Conservation (phyloP, 2,329 filamentous ascomycete genomes). For the Pleurostoma richardsiae region DNA sequence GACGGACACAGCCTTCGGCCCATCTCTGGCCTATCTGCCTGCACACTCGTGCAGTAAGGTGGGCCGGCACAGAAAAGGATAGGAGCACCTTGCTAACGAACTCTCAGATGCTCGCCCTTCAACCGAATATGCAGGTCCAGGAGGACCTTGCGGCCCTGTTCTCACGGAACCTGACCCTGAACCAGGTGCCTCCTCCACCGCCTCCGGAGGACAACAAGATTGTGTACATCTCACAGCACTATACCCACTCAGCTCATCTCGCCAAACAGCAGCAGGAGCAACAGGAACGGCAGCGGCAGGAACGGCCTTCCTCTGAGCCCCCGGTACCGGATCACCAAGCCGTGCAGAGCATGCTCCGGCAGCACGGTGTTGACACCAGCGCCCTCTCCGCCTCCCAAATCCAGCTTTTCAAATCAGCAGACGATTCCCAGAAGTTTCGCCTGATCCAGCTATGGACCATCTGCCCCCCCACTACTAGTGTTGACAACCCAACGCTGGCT, state of each 20-base stretch:
- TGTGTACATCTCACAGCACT: conserved; percentile 76
- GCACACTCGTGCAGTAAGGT: too few relatives aligned
- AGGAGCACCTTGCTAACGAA: conserved; percentile 4
- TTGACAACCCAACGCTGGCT: conserved; percentile 47
- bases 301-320: conserved; percentile 44
- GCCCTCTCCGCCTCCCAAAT: conserved; percentile 70
- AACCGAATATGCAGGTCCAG: conserved; percentile 57
- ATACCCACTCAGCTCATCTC: conserved; percentile 73
- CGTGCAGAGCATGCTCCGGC: conserved; percentile 53
- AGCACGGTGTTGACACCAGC: conserved; percentile 65
- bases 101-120: conserved; percentile 31
- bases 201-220: conserved; percentile 36
- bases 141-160: conserved; percentile 82
- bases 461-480: conserved; percentile 60
- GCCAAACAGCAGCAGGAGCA: conserved; percentile 24
- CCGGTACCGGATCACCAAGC: conserved; percentile 41
- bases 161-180: conserved; percentile 67
- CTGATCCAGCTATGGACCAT: conserved; percentile 84
- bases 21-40: too few relatives aligned
- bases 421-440: conserved; percentile 64
- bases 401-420: conserved; percentile 72
- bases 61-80: too few relatives aligned
- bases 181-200: conserved; percentile 16
- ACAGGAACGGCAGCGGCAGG: conserved; percentile 21
- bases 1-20: too few relatives aligned